Conservation (phyloP, 192 early-diverging fungal genomes). For the Spinellus fusiger region DNA sequence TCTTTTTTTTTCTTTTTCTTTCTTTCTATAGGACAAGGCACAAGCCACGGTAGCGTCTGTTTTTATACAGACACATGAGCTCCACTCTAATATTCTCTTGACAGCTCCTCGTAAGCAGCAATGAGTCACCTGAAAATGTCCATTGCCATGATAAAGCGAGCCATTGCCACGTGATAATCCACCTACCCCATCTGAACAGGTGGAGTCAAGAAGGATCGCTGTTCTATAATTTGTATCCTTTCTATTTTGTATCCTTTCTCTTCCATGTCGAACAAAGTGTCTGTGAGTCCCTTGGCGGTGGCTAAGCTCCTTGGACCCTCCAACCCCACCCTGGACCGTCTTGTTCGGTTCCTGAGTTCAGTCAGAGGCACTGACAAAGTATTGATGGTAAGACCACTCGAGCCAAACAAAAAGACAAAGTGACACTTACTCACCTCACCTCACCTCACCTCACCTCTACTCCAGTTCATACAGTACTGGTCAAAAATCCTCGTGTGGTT, state of each 20-base stretch:
- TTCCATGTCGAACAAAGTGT: slow-evolving; percentile 7
- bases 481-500: slow-evolving; percentile 87
- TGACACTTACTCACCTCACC: not conserved
- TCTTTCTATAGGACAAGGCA: not conserved
- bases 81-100: no score
- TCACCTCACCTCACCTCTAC: not conserved
- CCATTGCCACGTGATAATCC: not conserved
- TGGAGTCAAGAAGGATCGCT: not conserved
- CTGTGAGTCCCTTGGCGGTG: slow-evolving; percentile 39
- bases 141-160: not conserved
- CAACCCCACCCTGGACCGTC: slow-evolving; percentile 59
- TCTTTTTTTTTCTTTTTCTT: slow-evolving; percentile 9
- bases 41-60: not conserved
- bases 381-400: slow-evolving; percentile 49
- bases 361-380: slow-evolving; percentile 63
- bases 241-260: not conserved
- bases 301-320: slow-evolving; percentile 46
- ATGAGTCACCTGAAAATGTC: no score
- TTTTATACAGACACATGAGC: no score
- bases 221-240: not conserved
- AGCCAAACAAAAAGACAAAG: not conserved
- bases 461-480: slow-evolving; percentile 84
- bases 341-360: slow-evolving; percentile 54
- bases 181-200: not conserved
- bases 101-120: no score